phyloP scores from a whole-genome alignment of 768 basidiomycete genomes.

The Russula dissimulans region DNA sequence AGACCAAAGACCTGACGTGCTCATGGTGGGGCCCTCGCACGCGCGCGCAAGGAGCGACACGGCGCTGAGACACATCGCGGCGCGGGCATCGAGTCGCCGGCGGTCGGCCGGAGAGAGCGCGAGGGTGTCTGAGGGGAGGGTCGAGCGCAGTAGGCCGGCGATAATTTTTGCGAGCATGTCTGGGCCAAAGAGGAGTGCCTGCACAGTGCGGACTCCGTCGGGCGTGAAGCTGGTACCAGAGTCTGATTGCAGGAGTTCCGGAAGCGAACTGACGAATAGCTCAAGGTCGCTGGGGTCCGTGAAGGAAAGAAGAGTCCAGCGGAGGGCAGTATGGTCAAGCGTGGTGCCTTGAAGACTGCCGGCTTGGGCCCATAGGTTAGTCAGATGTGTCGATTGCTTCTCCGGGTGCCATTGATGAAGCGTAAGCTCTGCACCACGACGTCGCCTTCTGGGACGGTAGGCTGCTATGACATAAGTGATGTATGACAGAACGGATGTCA shows the following conservation, averaged over 20 bases:
- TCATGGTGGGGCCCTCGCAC: neutral
- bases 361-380: neutral
- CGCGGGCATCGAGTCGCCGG: neutral
- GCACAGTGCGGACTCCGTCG: neutral
- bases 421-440: too few species aligned
- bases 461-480: neutral
- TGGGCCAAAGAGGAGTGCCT: conserved; percentile 2
- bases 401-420: neutral
- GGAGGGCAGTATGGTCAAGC: conserved; percentile 12
- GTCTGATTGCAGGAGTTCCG: conserved; percentile 1
- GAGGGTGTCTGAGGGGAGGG: neutral
- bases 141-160: conserved; percentile 1
- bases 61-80: neutral
- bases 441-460: neutral
- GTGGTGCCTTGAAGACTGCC: neutral
- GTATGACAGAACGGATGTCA: conserved; percentile 6
- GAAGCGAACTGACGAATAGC: conserved; percentile 1
- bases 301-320: conserved; percentile 8
- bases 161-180: conserved; percentile 8
- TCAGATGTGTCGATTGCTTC: neutral
- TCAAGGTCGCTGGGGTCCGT: conserved; percentile 7
- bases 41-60: conserved; percentile 1
- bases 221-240: neutral
- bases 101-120: neutral
- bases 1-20: neutral